These are phyloP conservation scores for Centaurea solstitialis DNA, from an alignment of 129 eudicot genomes.

Conservation along the genomic window DNA sequence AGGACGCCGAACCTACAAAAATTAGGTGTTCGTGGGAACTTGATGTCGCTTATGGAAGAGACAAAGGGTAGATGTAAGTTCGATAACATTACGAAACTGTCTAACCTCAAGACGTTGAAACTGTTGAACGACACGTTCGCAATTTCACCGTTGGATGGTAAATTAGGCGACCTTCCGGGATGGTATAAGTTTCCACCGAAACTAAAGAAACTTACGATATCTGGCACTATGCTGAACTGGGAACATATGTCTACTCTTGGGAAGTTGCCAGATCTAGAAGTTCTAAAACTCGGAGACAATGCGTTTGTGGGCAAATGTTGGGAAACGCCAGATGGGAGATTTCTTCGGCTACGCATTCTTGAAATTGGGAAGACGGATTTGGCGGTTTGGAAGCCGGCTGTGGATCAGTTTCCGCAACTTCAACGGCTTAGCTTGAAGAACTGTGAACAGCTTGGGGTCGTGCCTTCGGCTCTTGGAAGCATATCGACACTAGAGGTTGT, in stretches of 20 bases:
- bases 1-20: slow-evolving; percentile 42
- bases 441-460: slow-evolving; percentile 28
- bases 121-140: slow-evolving; percentile 43
- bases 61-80: slow-evolving; percentile 31
- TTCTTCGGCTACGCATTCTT: slow-evolving; percentile 40
- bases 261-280: slow-evolving; percentile 46
- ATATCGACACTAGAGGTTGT: slow-evolving; percentile 33
- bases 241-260: slow-evolving; percentile 47
- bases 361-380: slow-evolving; percentile 45
- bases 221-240: slow-evolving; percentile 45
- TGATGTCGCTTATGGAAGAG: slow-evolving; percentile 34
- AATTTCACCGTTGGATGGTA: slow-evolving; percentile 24
- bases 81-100: slow-evolving; percentile 32
- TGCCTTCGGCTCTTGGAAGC: slow-evolving; percentile 45
- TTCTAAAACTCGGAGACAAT: slow-evolving; percentile 50
- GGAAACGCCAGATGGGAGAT: slow-evolving; percentile 45
- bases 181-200: slow-evolving; percentile 31
- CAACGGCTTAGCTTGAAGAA: slow-evolving; percentile 33
- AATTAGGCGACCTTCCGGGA: slow-evolving; percentile 19
- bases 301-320: slow-evolving; percentile 52
- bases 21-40: slow-evolving; percentile 43
- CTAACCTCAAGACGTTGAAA: slow-evolving; percentile 46
- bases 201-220: slow-evolving; percentile 44
- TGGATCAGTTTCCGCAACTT: slow-evolving; percentile 51
- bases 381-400: slow-evolving; percentile 39